A percentile compares a stretch with the other conserved stretches of the same genome.
Evolutionary conservation across 805 yeast genomes (phyloP).

Genomic region (Komagataella phaffii): DNA sequence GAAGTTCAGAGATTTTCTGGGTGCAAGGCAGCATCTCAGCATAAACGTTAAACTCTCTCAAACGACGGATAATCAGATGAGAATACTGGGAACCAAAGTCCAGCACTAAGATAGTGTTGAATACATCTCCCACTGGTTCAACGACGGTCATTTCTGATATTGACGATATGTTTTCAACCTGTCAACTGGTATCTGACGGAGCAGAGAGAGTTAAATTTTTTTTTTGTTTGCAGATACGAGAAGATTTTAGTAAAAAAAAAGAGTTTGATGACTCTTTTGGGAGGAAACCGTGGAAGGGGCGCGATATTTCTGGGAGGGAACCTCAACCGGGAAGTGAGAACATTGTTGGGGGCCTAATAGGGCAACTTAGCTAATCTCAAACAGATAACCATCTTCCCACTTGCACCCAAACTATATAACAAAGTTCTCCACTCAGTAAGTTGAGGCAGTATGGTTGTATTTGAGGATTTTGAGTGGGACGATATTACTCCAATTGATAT

Average conservation of each 20-base stretch:
- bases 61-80: constrained; percentile 90
- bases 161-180: neutral
- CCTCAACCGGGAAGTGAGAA: too few species aligned
- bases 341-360: neutral
- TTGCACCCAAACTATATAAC: neutral
- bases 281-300: neutral
- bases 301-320: neutral
- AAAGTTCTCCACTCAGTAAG: neutral
- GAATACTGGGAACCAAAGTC: constrained; percentile 99
- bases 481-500: constrained; percentile 1
- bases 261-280: neutral
- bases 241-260: too few species aligned
- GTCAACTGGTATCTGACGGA: neutral
- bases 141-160: constrained; percentile 4
- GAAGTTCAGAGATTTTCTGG: constrained; percentile 83
- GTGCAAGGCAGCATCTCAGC: constrained; percentile 99
- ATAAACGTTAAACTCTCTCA: constrained; percentile 94
- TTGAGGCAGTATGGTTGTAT: neutral
- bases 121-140: constrained; percentile 67
- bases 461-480: constrained; percentile 2
- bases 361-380: neutral
- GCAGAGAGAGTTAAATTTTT: neutral
- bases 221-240: neutral
- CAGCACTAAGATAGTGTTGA: constrained; percentile 93
- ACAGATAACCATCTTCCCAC: neutral